These are phyloP conservation scores for Penicillium capsulatum DNA, from an alignment of 2,329 filamentous ascomycete genomes.

Conservation along the genomic window DNA sequence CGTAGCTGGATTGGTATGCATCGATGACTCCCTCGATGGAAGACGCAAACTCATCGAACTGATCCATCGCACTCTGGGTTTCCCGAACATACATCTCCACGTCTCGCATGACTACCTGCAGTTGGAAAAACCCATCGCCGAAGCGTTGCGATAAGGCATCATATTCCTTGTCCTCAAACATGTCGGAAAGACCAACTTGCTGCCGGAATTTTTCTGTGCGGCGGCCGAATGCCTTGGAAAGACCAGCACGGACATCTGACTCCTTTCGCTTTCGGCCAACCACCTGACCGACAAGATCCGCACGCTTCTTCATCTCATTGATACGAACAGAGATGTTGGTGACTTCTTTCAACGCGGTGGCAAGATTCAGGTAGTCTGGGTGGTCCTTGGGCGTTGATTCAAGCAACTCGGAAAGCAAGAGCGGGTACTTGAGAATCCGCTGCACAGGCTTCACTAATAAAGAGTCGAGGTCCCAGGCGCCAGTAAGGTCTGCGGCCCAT, in stretches of 20 bases:
- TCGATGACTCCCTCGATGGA: slow-evolving; percentile 81
- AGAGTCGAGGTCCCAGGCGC: slow-evolving; percentile 91
- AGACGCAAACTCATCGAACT: slow-evolving; percentile 73
- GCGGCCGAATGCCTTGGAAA: slow-evolving; percentile 86
- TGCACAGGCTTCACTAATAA: slow-evolving; percentile 97
- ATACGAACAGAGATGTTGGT: slow-evolving; percentile 63
- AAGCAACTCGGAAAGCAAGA: slow-evolving; percentile 74
- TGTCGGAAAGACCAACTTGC: slow-evolving; percentile 60
- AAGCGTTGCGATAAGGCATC: slow-evolving; percentile 79
- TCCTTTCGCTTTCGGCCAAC: slow-evolving; percentile 82
- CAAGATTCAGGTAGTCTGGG: slow-evolving; percentile 70
- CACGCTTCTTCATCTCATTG: slow-evolving; percentile 92
- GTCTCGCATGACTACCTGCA: slow-evolving; percentile 89
- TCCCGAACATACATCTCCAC: slow-evolving; percentile 90
- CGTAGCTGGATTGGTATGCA: slow-evolving; percentile 63
- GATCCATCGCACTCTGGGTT: slow-evolving; percentile 71
- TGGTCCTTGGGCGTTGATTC: slow-evolving; percentile 77
- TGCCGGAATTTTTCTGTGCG: slow-evolving; percentile 79
- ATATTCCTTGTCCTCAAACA: slow-evolving; percentile 77
- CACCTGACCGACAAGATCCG: slow-evolving; percentile 85
- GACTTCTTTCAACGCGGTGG: slow-evolving; percentile 67
- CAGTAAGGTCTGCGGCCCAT: slow-evolving; percentile 85
- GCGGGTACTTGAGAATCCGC: slow-evolving; percentile 86
- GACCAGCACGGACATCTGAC: slow-evolving; percentile 75
- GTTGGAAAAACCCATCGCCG: slow-evolving; percentile 82